These are phyloP conservation scores for Lecanicillium sp. DNA, from an alignment of 2,329 filamentous ascomycete genomes.

Conservation along the genomic window DNA sequence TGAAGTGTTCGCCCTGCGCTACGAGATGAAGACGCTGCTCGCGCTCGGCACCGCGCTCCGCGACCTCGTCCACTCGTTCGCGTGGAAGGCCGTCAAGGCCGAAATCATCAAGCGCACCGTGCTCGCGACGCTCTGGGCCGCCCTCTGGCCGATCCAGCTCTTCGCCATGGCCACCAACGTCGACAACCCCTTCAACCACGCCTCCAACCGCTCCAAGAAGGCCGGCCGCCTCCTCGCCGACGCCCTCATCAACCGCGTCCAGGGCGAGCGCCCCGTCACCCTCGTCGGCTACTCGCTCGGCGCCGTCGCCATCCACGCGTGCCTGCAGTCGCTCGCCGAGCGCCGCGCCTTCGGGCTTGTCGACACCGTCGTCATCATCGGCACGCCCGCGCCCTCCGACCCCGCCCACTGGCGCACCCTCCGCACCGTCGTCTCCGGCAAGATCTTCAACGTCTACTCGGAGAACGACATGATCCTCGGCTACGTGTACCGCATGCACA, in stretches of 20 bases:
- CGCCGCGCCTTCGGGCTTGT: constrained; percentile 76
- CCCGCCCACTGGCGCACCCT: constrained; percentile 69
- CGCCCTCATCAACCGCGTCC: constrained; percentile 72
- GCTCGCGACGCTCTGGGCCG: constrained; percentile 60
- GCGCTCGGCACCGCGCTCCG: constrained; percentile 68
- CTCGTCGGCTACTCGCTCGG: constrained; percentile 78
- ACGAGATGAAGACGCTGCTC: constrained; percentile 72
- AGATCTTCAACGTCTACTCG: constrained; percentile 83
- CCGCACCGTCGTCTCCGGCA: constrained; percentile 70
- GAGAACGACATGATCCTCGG: constrained; percentile 82
- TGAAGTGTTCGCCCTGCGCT: constrained; percentile 79
- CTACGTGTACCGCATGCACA: constrained; percentile 80
- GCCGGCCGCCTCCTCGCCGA: constrained; percentile 75
- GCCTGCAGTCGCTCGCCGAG: constrained; percentile 69
- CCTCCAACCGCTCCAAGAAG: constrained; percentile 71
- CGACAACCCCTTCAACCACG: constrained; percentile 78
- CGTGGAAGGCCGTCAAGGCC: constrained; percentile 66
- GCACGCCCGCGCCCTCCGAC: constrained; percentile 69
- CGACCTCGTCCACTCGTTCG: constrained; percentile 65
- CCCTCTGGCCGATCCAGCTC: constrained; percentile 64
- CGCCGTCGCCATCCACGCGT: constrained; percentile 75
- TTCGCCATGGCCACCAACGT: constrained; percentile 61
- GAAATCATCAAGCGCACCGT: constrained; percentile 71
- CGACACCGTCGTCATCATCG: constrained; percentile 78
- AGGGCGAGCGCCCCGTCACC: constrained; percentile 75